Evolutionary conservation across 2,329 filamentous ascomycete species (phyloP), one percentile per base, ranked within the genome.

Genomic region (Coniochaeta prunicola): DNA sequence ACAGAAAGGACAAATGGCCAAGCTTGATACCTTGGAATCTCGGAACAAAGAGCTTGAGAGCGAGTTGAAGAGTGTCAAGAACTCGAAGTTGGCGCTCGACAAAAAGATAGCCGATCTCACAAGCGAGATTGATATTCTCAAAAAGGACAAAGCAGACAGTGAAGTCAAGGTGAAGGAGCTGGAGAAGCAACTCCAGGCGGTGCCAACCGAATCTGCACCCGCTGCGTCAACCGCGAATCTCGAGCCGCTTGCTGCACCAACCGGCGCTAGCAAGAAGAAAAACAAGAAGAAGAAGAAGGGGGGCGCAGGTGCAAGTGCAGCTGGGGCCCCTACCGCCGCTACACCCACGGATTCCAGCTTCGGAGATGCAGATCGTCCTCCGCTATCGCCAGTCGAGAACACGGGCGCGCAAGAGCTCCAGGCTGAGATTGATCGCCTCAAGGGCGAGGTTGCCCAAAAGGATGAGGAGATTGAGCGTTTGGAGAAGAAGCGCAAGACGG

Each of bases 221-320:
- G 26, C 40, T 45, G 9, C 40, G 12, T 26, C 40, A 15, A 45
- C 6, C 45, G 59, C 67, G 8, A 48, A 67, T 7, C 59, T 63
- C n/a, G 26, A 61, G 56, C 56, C 63, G 19, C 38, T 63, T 10
- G 55, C 64, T 24, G 57, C 28, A 68, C 74, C 57, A 1, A 42
- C 59, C 6, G 56, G 62, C 8, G 58, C 64, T 31, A 61, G 65
- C 1, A 54, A 59, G 21, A 93, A 92, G 75, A 96, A 91, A 73
- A 92, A 90, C 72, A 96, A 92, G 64, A 90, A 90, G 70, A 96
- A 93, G 78, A 96, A 96, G 81, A 93, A 92, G 77, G 85, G 83
- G 19, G 83, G 80, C 33, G 84, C n/a, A n/a, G n/a, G 82, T 63
- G 65, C 67, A 2, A 63, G 68, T 4, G 61, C 65, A 26, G 59